Conservation (phyloP, 306 rosid species). For the Oxytropis ochrocephala region DNA sequence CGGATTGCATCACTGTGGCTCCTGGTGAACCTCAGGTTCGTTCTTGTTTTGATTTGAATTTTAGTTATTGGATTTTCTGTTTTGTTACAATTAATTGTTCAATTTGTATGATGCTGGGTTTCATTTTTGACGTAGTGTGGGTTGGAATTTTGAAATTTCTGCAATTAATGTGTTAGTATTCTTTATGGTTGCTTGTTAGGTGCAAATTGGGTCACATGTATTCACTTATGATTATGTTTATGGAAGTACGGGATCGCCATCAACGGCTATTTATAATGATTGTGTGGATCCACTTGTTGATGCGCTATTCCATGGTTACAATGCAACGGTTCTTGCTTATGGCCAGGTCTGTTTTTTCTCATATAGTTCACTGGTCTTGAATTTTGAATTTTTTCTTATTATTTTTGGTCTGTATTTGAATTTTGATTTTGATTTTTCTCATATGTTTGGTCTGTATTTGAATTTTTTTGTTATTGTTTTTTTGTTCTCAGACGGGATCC, state of each 20-base stretch:
- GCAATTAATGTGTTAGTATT: not conserved
- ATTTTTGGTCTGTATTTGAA: not conserved
- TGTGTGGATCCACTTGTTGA: constrained; percentile 88
- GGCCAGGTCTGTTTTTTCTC: constrained; percentile 63
- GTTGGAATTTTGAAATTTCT: not conserved
- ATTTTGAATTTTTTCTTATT: not conserved
- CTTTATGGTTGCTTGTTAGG: constrained; percentile 34
- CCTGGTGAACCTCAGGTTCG: constrained; percentile 83
- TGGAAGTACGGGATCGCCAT: constrained; percentile 44
- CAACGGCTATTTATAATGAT: constrained; percentile 50
- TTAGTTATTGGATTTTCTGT: not conserved
- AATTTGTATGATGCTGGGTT: not conserved
- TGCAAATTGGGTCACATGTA: constrained; percentile 79
- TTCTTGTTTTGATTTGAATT: not conserved
- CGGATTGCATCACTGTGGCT: constrained; percentile 79
- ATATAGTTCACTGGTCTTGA: not conserved
- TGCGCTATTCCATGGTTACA: constrained; percentile 78
- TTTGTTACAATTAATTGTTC: not conserved
- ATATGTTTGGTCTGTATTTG: not conserved
- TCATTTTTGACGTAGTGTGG: not conserved
- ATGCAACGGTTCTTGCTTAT: constrained; percentile 94
- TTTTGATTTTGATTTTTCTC: not conserved
- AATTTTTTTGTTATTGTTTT: not conserved
- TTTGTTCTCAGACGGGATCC: constrained; percentile 69
- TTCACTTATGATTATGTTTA: constrained; percentile 86